These are phyloP conservation scores for Phytophthora capsici DNA, from an alignment of 352 stramenopile genomes.

Conservation along the genomic window DNA sequence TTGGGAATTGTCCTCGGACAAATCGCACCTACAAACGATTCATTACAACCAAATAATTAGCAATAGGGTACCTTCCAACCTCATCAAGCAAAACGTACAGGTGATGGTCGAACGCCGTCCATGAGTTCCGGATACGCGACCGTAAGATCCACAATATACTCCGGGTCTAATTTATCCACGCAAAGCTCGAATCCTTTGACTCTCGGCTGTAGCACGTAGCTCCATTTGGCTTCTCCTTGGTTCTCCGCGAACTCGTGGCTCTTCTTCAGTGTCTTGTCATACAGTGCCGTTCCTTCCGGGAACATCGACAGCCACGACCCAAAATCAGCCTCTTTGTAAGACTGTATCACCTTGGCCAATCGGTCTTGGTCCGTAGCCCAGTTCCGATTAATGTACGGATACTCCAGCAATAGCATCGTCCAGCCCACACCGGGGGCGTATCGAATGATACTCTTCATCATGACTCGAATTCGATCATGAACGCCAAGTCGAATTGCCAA, in stretches of 20 bases:
- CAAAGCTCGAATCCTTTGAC: conserved; percentile 76
- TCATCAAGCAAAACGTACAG: conserved; percentile 30
- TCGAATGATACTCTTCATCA: conserved; percentile 80
- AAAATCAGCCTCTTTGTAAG: conserved; percentile 56
- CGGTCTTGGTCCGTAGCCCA: conserved; percentile 70
- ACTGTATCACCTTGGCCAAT: conserved; percentile 52
- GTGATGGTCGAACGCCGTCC: conserved; percentile 71
- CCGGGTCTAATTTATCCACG: conserved; percentile 63
- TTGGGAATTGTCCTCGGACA: conserved; percentile 66
- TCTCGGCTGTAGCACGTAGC: conserved; percentile 76
- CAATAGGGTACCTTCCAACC: not conserved
- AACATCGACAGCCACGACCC: conserved; percentile 82
- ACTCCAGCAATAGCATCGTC: conserved; percentile 73
- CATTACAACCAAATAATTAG: not conserved
- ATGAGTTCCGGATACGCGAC: conserved; percentile 80
- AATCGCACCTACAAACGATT: conserved; percentile 53
- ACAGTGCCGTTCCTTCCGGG: conserved; percentile 77
- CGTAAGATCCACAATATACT: conserved; percentile 78
- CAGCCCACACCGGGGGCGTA: conserved; percentile 68
- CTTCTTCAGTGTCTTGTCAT: conserved; percentile 67
- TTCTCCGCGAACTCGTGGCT: conserved; percentile 66
- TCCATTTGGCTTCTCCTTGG: conserved; percentile 49
- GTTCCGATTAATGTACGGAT: conserved; percentile 75
- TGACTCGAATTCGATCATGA: conserved; percentile 78
- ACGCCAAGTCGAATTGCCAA: conserved; percentile 64